Evolutionary conservation across 441 rosid genomes (phyloP), one percentile per base, ranked within the genome.

Genomic region (Gossypium schwendimanii): DNA sequence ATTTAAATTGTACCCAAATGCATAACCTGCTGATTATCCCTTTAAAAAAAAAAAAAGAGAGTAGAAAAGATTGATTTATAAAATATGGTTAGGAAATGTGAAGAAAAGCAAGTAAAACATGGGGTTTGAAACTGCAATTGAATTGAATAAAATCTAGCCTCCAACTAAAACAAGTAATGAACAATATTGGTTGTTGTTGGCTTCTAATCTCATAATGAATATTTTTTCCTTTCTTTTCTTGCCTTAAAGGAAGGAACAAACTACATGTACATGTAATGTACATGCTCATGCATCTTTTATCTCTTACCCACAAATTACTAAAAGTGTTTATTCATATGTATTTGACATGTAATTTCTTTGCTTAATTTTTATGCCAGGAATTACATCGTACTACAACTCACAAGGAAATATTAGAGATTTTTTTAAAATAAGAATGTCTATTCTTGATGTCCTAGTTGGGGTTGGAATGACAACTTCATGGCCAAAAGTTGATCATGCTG

Each of bases 401-500:
- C 84, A 79, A n/a, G 99, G 97, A 80, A 79, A 79, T 70, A 81
- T 86, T 41, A 87, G 90, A 80, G 95, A 93, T 74, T 95, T 93
- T 83, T 80, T 83, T 65, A 81, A 82, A 69, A 87, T 90, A 65
- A 85, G 86, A 81, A 87, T 66, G 69, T 82, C 90, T 24, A 85
- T 95, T 75, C 83, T 89, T 62, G 83, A 83, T 73, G 90, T 91
- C 83, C 85, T 93, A 77, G 69, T 91, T 79, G 85, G 87, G 77
- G 82, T 81, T 76, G 99, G 99, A 79, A 91, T 95, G 98, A 79
- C 80, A 74, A 68, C 94, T 52, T 84, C 99, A 15, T 78, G 89
- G 84, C 98, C 99, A 49, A 95, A 86, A 83, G 89, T 93, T 65
- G 87, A 82, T 59, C 89, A 82, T 68, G 88, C 91, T 80, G 98